A percentile compares a stretch with the other conserved stretches of the same genome.
Conservation (phyloP, 208 protist species). For the Leishmania braziliensis region DNA sequence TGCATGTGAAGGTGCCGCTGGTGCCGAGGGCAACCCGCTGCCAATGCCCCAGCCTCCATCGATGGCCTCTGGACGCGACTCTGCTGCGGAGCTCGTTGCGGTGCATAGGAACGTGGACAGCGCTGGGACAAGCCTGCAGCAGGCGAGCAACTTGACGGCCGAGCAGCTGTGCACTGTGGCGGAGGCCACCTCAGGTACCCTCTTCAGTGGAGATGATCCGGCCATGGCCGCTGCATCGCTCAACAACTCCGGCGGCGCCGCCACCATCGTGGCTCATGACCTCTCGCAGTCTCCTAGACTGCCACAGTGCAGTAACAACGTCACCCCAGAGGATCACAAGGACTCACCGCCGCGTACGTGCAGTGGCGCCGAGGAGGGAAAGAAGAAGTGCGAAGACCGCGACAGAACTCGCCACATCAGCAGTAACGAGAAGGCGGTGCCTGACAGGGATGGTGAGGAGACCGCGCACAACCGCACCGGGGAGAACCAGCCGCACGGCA, state of each 20-base stretch:
- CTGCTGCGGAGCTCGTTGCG: neutral
- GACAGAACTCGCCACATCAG: constrained; percentile 28
- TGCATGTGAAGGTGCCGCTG: neutral
- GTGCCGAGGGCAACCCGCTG: neutral
- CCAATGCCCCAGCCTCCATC: constrained; percentile 18
- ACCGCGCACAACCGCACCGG: constrained; percentile 9
- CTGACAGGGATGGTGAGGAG: constrained; percentile 5
- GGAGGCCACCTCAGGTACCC: neutral
- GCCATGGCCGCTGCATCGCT: neutral
- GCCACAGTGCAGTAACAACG: neutral
- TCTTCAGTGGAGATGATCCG: neutral
- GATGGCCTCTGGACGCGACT: neutral
- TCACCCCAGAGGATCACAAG: constrained; percentile 12
- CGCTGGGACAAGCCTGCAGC: neutral
- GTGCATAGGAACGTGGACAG: neutral
- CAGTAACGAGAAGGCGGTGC: constrained; percentile 29
- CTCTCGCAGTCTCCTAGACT: neutral
- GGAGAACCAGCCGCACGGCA: constrained; percentile 10
- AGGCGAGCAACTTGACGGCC: neutral
- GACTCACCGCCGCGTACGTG: neutral
- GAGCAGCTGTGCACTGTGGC: neutral
- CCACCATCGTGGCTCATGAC: neutral
- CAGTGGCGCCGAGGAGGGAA: constrained; percentile 1
- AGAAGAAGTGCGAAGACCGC: constrained; percentile 4
- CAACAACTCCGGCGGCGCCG: neutral